Evolutionary conservation across 352 stramenopile genomes (phyloP).

Genomic region (Phytophthora meadii): DNA sequence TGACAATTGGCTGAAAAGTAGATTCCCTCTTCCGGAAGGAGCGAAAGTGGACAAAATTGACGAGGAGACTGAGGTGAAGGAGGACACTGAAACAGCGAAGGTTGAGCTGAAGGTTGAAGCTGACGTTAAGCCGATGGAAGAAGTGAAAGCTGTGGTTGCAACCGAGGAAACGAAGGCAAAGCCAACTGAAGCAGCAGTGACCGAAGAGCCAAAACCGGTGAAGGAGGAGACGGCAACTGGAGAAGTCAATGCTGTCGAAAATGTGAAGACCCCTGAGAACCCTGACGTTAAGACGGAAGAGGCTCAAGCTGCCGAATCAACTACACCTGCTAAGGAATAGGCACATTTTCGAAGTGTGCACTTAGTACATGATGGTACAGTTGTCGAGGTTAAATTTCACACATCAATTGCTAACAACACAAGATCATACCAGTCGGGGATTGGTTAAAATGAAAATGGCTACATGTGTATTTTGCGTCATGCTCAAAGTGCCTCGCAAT

Average conservation of each 20-base stretch:
- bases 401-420: no score
- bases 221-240: background rate
- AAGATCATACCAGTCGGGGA: no score
- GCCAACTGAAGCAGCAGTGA: background rate
- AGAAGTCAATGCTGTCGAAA: background rate
- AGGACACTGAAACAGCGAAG: background rate
- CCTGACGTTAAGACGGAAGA: conserved; percentile 9
- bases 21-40: conserved; percentile 35
- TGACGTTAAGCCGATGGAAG: background rate
- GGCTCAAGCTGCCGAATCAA: background rate
- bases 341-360: background rate
- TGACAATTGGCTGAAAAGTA: conserved; percentile 52
- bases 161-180: conserved; percentile 4
- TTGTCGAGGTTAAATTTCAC: no score
- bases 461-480: conserved; percentile 19
- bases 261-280: background rate
- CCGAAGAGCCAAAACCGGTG: background rate
- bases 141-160: conserved; percentile 4
- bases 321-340: conserved; percentile 2
- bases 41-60: conserved; percentile 18
- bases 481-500: conserved; percentile 10
- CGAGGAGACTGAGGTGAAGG: conserved; percentile 1
- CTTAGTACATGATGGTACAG: no score
- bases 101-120: background rate
- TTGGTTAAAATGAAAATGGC: conserved; percentile 1